Conservation (phyloP, 1,284 basidiomycete species). For the Abortiporus biennis region DNA sequence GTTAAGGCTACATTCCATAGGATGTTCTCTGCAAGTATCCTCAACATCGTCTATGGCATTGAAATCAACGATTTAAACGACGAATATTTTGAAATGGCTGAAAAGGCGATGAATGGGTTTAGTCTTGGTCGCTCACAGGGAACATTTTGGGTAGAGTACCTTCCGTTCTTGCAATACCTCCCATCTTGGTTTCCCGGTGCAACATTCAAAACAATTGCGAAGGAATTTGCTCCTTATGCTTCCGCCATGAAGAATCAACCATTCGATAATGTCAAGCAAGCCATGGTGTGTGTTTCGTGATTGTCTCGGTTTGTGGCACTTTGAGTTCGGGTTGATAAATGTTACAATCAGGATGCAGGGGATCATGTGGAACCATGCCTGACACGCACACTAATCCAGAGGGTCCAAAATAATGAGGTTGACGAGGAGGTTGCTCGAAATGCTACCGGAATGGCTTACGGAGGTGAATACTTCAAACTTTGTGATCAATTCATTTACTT, state of each 20-base stretch:
- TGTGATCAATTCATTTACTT: neutral
- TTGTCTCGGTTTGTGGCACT: neutral
- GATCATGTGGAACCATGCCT: neutral
- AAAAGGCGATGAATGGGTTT: slow-evolving; percentile 5
- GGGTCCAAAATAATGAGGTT: neutral
- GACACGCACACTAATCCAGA: neutral
- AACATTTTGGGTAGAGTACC: slow-evolving; percentile 10
- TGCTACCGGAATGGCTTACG: slow-evolving; percentile 1
- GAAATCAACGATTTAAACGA: slow-evolving; percentile 14
- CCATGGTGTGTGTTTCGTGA: slow-evolving; percentile 1
- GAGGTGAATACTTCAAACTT: neutral
- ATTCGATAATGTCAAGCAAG: slow-evolving; percentile 5
- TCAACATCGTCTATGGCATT: slow-evolving; percentile 17
- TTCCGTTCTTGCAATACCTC: slow-evolving; percentile 19
- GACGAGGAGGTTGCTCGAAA: slow-evolving; percentile 3
- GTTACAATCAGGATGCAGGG: neutral
- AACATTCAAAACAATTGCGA: slow-evolving; percentile 34
- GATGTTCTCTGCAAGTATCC: slow-evolving; percentile 5
- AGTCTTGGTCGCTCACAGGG: slow-evolving; percentile 3
- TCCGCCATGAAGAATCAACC: slow-evolving; percentile 5
- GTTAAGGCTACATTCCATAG: neutral
- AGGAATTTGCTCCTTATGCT: slow-evolving; percentile 19
- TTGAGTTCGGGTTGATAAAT: neutral
- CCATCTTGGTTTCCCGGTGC: slow-evolving; percentile 36
- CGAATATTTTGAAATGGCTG: slow-evolving; percentile 5